Evolutionary conservation across 2,329 filamentous ascomycete genomes (phyloP).

Genomic region (Ceratocystis eucalypticola): DNA sequence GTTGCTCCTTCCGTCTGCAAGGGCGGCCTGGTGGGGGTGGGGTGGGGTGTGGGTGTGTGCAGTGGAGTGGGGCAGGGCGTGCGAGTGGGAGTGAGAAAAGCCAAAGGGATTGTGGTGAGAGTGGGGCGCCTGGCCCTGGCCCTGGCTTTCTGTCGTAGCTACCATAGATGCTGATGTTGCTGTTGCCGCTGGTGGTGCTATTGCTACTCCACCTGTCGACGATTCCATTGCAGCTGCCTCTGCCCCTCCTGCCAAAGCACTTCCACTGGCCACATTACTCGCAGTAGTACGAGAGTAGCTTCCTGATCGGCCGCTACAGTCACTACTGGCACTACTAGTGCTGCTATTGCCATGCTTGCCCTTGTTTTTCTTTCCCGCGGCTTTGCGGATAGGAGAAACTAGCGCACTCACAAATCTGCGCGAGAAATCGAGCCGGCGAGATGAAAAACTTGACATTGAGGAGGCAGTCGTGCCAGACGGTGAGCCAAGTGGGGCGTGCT

Average conservation of each 20-base stretch:
- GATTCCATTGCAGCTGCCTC: neutral
- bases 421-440: conserved; percentile 8
- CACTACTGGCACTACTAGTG: neutral
- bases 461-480: neutral
- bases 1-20: conserved; percentile 3
- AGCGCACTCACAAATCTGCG: conserved; percentile 11
- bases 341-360: neutral
- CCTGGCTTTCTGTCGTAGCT: neutral
- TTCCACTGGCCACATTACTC: neutral
- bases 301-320: neutral
- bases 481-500: neutral
- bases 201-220: neutral
- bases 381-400: conserved; percentile 10
- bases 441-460: neutral
- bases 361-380: neutral
- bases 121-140: neutral
- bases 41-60: neutral
- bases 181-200: neutral
- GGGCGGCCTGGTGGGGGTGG: neutral
- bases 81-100: neutral
- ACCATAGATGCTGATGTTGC: no score
- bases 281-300: neutral
- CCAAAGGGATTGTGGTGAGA: neutral
- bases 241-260: neutral
- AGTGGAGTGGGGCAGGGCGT: neutral